phyloP scores from a whole-genome alignment of 2,329 filamentous ascomycete genomes.

The Fusarium sulawesiense region DNA sequence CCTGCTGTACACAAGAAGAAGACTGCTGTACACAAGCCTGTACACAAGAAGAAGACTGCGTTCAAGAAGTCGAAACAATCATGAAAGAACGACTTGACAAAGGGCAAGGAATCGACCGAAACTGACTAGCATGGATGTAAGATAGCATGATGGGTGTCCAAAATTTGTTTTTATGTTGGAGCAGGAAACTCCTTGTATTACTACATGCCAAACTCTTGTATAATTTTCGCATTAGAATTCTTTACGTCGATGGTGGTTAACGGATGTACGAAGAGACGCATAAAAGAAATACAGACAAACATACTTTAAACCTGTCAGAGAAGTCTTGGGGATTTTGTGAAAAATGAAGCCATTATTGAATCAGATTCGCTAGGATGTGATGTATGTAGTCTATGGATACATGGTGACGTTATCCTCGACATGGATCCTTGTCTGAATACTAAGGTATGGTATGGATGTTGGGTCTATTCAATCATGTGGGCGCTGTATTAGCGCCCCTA shows the following conservation, averaged over 20 bases:
- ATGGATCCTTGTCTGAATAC: not conserved
- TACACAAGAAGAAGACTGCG: not conserved
- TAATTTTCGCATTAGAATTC: conserved; percentile 20
- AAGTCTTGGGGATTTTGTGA: not conserved
- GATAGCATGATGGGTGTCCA: not conserved
- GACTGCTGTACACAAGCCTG: not conserved
- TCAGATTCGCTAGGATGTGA: not conserved
- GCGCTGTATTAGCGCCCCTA: conserved; percentile 17
- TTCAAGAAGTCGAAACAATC: not conserved
- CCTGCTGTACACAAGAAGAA: not conserved
- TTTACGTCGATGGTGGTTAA: not conserved
- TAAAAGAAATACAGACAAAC: not conserved
- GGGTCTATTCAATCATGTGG: conserved; percentile 36
- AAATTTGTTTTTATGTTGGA: conserved; percentile 5
- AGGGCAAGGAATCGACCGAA: not conserved
- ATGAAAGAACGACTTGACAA: not conserved
- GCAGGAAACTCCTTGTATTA: conserved; percentile 28
- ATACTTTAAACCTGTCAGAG: not conserved
- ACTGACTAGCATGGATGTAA: not conserved
- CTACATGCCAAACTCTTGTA: conserved; percentile 18
- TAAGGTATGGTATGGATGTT: not conserved
- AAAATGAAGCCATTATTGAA: not conserved
- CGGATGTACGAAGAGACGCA: conserved; percentile 1
- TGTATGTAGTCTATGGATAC: not conserved
- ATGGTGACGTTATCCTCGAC: conserved; percentile 33